These are phyloP conservation scores for Pilaira anomala DNA, from an alignment of 192 early-diverging fungal species.

Conservation along the genomic window DNA sequence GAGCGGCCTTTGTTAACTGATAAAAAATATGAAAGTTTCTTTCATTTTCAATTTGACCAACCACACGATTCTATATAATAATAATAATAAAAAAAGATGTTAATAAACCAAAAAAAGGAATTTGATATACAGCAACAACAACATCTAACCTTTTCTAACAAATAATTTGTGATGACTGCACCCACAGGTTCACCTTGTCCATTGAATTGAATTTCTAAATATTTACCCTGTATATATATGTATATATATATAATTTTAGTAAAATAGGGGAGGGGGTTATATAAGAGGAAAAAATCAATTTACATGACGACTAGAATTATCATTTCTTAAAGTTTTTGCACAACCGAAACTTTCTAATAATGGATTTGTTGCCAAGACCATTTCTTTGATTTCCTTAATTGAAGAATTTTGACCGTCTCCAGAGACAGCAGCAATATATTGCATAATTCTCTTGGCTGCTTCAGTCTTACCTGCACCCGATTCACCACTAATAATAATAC, in stretches of 20 bases:
- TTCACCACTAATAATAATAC: constrained; percentile 98
- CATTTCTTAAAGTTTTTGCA: constrained; percentile 97
- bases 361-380: constrained; percentile 99
- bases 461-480: constrained; percentile 91
- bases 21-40: constrained; percentile 99
- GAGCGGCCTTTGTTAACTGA: constrained; percentile 80
- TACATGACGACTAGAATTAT: constrained; percentile 97
- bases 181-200: constrained; percentile 89
- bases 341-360: constrained; percentile 98
- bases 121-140: neutral
- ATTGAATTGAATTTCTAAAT: constrained; percentile 98
- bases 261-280: no score
- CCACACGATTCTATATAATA: constrained; percentile 79
- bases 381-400: constrained; percentile 94
- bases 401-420: constrained; percentile 65
- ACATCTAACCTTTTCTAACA: constrained; percentile 82
- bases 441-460: constrained; percentile 91
- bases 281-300: constrained; percentile 10
- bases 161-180: constrained; percentile 96
- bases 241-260: neutral
- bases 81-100: constrained; percentile 2
- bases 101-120: neutral
- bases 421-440: constrained; percentile 97
- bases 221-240: constrained; percentile 76
- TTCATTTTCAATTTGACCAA: constrained; percentile 89